Evolutionary conservation across 1,284 basidiomycete genomes (phyloP), one percentile per base, ranked within the genome.

Genomic region (Sanghuangporus weigelae): DNA sequence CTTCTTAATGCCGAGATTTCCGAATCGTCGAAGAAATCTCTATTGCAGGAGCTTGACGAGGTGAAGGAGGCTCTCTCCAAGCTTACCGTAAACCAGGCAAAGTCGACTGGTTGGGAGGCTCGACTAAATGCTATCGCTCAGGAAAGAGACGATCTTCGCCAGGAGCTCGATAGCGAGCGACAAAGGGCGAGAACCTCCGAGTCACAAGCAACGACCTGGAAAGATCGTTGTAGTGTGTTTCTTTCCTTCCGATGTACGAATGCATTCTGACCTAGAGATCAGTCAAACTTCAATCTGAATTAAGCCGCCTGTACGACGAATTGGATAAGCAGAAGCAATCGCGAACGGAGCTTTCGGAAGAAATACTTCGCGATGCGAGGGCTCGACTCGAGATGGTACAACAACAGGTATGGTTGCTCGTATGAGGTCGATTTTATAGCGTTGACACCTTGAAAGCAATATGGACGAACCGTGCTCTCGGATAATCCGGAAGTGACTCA

Each of bases 141-240:
- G 69, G 92, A 95, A 73, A 84, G 85, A 68, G 93, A 97, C 57
- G 95, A 98, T 71, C 80, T 92, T 70, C 85, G 86, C 64, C 93
- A 96, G 73, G 91, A 95, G 71, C 80, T 90, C 26, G 88, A 91
- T 60, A 83, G 81, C 57, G 92, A 95, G 68, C 77, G 83, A 6
- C 85, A 89, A 61, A 81, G 88, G 40, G 84, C 89, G 4, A 83
- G 84, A 59, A 76, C 87, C 46, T 89, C 92, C 7, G 92, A 95
- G 68, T 77, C 80, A 1, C 83, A 87, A 49, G 79, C 87, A 60
- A 75, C 78, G 36, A 81, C 84, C 16, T 76, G 91, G 65, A 86
- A 85, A 67, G 85, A 86, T 50, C 81, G 81, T 67, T 84, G 79
- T 76, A 83, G 82, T 89, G 68, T 63, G 68, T 81, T 81, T 59